phyloP scores from a whole-genome alignment of 2,329 filamentous ascomycete species.

The Blastomyces emzantsi region DNA sequence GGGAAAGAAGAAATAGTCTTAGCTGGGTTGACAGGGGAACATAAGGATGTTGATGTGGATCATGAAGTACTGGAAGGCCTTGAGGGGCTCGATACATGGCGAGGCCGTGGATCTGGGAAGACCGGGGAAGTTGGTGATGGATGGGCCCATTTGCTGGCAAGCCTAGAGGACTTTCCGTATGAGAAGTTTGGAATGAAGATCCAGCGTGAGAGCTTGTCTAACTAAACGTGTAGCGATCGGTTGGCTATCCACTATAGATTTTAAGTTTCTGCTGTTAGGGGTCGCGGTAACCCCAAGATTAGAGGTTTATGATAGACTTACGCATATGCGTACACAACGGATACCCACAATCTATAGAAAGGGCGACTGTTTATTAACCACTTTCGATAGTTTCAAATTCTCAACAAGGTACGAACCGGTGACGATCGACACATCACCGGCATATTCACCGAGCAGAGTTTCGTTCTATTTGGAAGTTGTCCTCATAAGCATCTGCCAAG shows the following conservation, averaged over 20 bases:
- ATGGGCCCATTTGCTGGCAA: slow-evolving; percentile 46
- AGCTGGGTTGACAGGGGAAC: slow-evolving; percentile 69
- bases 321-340: not conserved
- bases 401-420: not conserved
- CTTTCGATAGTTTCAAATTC: not conserved
- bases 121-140: slow-evolving; percentile 53
- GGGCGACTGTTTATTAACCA: not conserved
- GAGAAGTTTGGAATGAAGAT: slow-evolving; percentile 47
- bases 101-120: slow-evolving; percentile 37
- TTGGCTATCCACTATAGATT: not conserved
- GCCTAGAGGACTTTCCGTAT: slow-evolving; percentile 53
- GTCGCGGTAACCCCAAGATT: not conserved
- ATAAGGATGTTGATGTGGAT: slow-evolving; percentile 44
- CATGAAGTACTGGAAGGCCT: slow-evolving; percentile 29
- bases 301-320: not conserved
- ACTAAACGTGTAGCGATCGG: not conserved
- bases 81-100: slow-evolving; percentile 29
- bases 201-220: slow-evolving; percentile 6
- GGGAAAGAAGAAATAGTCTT: slow-evolving; percentile 73
- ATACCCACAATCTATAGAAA: not conserved
- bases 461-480: not conserved
- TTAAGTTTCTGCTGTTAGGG: not conserved
- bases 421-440: not conserved
- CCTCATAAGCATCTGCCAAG: not conserved
- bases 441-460: not conserved